Base-by-base conservation (phyloP, 2,329 filamentous ascomycete species). In the Ceratocystis huliohia region DNA sequence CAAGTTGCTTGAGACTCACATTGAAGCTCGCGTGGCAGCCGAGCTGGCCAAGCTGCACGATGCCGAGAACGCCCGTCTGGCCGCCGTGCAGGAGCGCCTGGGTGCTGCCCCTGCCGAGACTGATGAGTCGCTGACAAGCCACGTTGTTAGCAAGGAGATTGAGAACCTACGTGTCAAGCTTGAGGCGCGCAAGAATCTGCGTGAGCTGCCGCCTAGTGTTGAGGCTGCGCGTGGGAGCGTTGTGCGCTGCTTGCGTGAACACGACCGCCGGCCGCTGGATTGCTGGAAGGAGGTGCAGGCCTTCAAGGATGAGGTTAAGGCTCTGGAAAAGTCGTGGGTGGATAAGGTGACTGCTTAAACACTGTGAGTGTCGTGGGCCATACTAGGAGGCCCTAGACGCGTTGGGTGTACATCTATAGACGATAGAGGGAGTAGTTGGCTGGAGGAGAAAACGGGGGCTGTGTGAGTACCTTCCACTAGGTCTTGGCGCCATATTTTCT, bases 271-370 rank as follows among this genome's bases (percentile, higher is more conserved):
- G 75, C 92, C 93, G 74, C 79, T 96, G 74, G 89, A 96, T 79
- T 97, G 93, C 82, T 96, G 89, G 88, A 83, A 86, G 76, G 91
- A 96, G 82, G 91, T 96, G 28, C 88, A 95, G 78, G 81, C 80
- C 22, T 97, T 97, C 77, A 96, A 92, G 84, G 82, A 83, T 72
- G 90, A 96, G 81, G 92, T 97, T 63, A 85, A 88, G 71, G 85
- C 84, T 78, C 76, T 96, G 76, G 93, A 96, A 83, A 87, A 85
- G 77, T 81, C 81, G 30, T 97, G 95, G 84, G 90, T 96, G 45
- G 88, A 95, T 74, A 90, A 87, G 78, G 85, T 95, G 66, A 82
- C 57, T 33, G 66, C 66, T 56, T 67, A 33, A 46, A 22, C 22
- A 44, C n/a, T 7, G 30, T 41, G 41, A 62, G 25, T 30, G 30